Percentiles rank a stretch among this genome's conserved stretches.
Conservation (phyloP, 2,329 filamentous ascomycete species). For the Hypomyces perniciosus region DNA sequence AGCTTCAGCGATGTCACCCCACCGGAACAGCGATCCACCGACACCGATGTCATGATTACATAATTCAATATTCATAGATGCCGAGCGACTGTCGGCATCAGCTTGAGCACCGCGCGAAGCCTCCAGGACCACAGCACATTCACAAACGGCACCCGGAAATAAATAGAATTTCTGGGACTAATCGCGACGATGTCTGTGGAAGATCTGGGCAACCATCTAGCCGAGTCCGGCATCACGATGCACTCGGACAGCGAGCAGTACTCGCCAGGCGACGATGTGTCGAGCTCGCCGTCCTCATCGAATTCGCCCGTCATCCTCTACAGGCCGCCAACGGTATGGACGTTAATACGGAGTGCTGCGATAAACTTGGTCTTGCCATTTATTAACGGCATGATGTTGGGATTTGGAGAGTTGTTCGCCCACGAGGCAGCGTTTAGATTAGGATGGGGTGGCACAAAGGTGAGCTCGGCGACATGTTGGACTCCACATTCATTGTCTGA, state of each 20-base stretch:
- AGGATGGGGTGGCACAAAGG: constrained; percentile 92
- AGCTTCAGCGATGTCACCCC: constrained; percentile 16
- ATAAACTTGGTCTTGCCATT: constrained; percentile 97
- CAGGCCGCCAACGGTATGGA: constrained; percentile 81
- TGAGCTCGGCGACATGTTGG: constrained; percentile 29
- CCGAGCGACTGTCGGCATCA: constrained; percentile 7
- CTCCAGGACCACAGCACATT: neutral
- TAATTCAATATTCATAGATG: constrained; percentile 14
- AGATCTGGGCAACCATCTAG: constrained; percentile 47
- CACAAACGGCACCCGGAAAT: neutral
- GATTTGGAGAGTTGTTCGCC: constrained; percentile 93
- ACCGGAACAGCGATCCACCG: constrained; percentile 27
- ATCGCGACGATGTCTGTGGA: constrained; percentile 48
- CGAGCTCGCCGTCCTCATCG: constrained; percentile 55
- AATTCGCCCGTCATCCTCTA: constrained; percentile 75
- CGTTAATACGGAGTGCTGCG: constrained; percentile 76
- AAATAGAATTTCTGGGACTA: neutral
- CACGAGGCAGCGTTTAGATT: constrained; percentile 91
- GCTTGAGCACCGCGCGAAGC: neutral
- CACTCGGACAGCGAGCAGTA: constrained; percentile 81
- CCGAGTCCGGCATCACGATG: constrained; percentile 70
- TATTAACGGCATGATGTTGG: constrained; percentile 96
- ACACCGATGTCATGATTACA: constrained; percentile 14
- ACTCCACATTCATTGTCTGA: neutral
- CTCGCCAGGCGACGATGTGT: constrained; percentile 57